A percentile compares a stretch with the other conserved stretches of the same genome.
These are phyloP conservation scores for Epichloe bromicola DNA, from an alignment of 2,329 filamentous ascomycete species.

Conservation along the genomic window DNA sequence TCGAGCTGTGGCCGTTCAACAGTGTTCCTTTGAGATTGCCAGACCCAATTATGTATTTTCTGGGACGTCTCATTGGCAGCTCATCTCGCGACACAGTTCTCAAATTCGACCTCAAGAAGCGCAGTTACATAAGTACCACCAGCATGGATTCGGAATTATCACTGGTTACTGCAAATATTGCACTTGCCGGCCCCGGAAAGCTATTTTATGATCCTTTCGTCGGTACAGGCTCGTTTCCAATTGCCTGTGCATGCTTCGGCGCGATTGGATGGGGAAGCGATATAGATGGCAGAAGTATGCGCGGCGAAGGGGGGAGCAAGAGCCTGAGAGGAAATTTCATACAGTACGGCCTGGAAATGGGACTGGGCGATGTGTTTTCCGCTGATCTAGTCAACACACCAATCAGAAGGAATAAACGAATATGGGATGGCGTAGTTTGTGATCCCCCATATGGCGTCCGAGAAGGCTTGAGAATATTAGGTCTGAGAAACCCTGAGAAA, in stretches of 20 bases:
- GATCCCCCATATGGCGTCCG: slow-evolving; percentile 97
- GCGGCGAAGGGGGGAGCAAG: slow-evolving; percentile 49
- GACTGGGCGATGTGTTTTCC: slow-evolving; percentile 67
- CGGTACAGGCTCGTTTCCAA: slow-evolving; percentile 83
- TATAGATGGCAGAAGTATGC: slow-evolving; percentile 81
- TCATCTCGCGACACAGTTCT: slow-evolving; percentile 55
- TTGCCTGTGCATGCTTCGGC: slow-evolving; percentile 85
- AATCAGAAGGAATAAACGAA: slow-evolving; percentile 39
- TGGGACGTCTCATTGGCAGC: slow-evolving; percentile 58
- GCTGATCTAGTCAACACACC: slow-evolving; percentile 84
- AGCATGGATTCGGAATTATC: slow-evolving; percentile 95
- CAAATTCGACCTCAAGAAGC: slow-evolving; percentile 82
- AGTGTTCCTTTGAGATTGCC: slow-evolving; percentile 32
- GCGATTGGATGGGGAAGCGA: slow-evolving; percentile 76
- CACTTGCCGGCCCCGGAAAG: slow-evolving; percentile 67
- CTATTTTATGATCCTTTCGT: slow-evolving; percentile 92
- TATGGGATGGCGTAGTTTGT: slow-evolving; percentile 84
- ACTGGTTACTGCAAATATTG: slow-evolving; percentile 83
- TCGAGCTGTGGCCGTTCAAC: slow-evolving; percentile 64
- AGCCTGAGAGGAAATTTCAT: slow-evolving; percentile 58
- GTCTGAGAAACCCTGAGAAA: slow-evolving; percentile 54
- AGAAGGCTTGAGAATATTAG: slow-evolving; percentile 81
- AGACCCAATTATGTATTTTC: slow-evolving; percentile 48
- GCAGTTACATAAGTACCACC: slow-evolving; percentile 86
- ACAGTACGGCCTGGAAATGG: slow-evolving; percentile 59